Evolutionary conservation across 2,329 filamentous ascomycete genomes (phyloP), one percentile per base, ranked within the genome.

Genomic region (Fusarium irregulare): DNA sequence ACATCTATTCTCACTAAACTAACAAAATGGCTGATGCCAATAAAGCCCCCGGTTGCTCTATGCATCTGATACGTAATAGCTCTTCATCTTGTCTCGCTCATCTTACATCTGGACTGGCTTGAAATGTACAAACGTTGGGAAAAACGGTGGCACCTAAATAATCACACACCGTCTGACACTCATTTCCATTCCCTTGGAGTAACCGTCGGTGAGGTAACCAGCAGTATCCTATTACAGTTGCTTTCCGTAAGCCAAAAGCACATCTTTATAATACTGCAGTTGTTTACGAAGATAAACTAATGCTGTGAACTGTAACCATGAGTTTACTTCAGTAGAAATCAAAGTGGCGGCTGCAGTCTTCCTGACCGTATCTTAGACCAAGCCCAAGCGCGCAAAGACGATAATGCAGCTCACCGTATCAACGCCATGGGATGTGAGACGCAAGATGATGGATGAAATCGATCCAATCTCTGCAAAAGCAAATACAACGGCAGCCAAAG

Each of bases 401-500:
- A 69, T 62, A 66, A 62, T 65, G 60, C 57, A 67, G 49, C 46
- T 67, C 64, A 51, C 56, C 50, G 48, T 67, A 41, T 53, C 34
- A 16, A 41, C 13, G 49, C 49, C 48, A 56, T 63, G 66, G 56
- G 51, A n/a, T n/a, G 13, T 25, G 42, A 67, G 44, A 70, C 48
- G 61, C 55, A 66, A 61, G 56, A 61, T 61, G 56, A 69, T 62
- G 55, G 50, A 61, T 37, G 34, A 48, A 66, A 62, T 62, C 60
- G 66, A 70, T 70, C 40, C 55, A 66, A 70, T 70, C 67, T 68
- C 54, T 60, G 42, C 62, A 70, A 57, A 70, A 70, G 67, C 67
- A 70, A 70, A 59, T 25, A 59, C 40, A 71, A 64, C 67, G 67
- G 62, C 46, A 68, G 34, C 54, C 30, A 59, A 64, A 63, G 57